Base-by-base conservation (phyloP, 2,329 filamentous ascomycete species). In the Penicillium oxalicum region DNA sequence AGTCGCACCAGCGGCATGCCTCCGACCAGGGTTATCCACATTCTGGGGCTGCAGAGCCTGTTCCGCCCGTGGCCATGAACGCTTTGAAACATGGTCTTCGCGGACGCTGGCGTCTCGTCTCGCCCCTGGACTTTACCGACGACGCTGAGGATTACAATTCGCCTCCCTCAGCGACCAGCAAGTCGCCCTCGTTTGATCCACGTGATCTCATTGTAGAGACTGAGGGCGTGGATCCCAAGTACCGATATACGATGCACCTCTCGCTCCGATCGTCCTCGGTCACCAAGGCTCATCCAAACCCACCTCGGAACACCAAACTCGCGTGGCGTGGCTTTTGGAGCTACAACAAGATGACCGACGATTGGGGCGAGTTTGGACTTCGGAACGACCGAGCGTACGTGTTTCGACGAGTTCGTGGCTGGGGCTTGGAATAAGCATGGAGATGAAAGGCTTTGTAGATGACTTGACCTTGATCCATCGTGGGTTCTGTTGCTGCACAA, bases 291-390 rank as follows among this genome's bases (percentile, higher is more conserved):
- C 48, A 51, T 5, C 24, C 29, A 35, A 71, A 70, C 42, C 73
- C 75, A 1, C 74, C 83, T 0, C 82, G 83, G 64, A 95, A 94
- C 62, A 96, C 91, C 53, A 95, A 94, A 70, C 71, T 98, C 44
- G 73, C 76, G 0, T 98, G 93, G 91, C 86, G 86, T 60, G 86
- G 87, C 0, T 96, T 91, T 65, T 95, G 88, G 81, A 91, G 85
- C 71, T 91, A 94, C 65, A 95, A 97, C 65, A 80, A 81, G 58
- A 69, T 95, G 61, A 95, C 89, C 6, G 90, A 95, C 65, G 91
- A 96, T 69, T 93, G 88, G 87, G 88, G 78, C 4, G 86, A 88
- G 70, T 97, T 97, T 69, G 74, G 73, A 2, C 61, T 84, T 58
- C 79, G 77, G 62, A 81, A 85, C 60, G 79, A 84, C 65, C 70